Conservation (phyloP, 2,329 filamentous ascomycete genomes). For the Teratosphaeria nubilosa region DNA sequence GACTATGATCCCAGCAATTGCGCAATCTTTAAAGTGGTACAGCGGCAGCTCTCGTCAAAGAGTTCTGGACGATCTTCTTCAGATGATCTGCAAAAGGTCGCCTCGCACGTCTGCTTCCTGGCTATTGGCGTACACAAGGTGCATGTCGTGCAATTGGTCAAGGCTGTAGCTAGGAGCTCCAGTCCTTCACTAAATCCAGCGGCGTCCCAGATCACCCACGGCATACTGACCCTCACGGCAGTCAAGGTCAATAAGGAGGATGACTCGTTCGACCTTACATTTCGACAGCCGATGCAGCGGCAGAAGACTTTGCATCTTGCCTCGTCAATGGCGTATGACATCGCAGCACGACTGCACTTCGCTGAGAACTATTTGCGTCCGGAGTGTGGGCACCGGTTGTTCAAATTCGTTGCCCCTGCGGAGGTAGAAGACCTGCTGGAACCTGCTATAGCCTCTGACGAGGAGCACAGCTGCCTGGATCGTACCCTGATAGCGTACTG, state of each 20-base stretch:
- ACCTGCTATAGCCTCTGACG: slow-evolving; percentile 40
- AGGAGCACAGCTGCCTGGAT: slow-evolving; percentile 53
- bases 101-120: slow-evolving; percentile 56
- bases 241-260: slow-evolving; percentile 52
- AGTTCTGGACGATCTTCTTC: slow-evolving; percentile 47
- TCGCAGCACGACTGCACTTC: slow-evolving; percentile 51
- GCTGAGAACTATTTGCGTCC: slow-evolving; percentile 55
- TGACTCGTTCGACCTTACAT: slow-evolving; percentile 57
- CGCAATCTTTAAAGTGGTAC: slow-evolving; percentile 58
- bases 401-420: slow-evolving; percentile 50
- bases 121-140: slow-evolving; percentile 60
- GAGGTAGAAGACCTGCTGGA: slow-evolving; percentile 43
- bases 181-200: slow-evolving; percentile 43
- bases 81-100: slow-evolving; percentile 56
- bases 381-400: slow-evolving; percentile 54
- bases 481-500: slow-evolving; percentile 60
- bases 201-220: slow-evolving; percentile 46
- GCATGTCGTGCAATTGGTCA: slow-evolving; percentile 57
- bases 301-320: slow-evolving; percentile 50
- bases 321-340: slow-evolving; percentile 53
- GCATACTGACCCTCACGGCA: slow-evolving; percentile 52
- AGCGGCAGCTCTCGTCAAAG: slow-evolving; percentile 47
- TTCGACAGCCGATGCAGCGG: slow-evolving; percentile 46
- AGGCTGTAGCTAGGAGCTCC: slow-evolving; percentile 43
- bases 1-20: slow-evolving; percentile 61